Evolutionary conservation across 371 early-diverging fungal genomes (phyloP), one percentile per base, ranked within the genome.

Genomic region (Phascolomyces articulosus): DNA sequence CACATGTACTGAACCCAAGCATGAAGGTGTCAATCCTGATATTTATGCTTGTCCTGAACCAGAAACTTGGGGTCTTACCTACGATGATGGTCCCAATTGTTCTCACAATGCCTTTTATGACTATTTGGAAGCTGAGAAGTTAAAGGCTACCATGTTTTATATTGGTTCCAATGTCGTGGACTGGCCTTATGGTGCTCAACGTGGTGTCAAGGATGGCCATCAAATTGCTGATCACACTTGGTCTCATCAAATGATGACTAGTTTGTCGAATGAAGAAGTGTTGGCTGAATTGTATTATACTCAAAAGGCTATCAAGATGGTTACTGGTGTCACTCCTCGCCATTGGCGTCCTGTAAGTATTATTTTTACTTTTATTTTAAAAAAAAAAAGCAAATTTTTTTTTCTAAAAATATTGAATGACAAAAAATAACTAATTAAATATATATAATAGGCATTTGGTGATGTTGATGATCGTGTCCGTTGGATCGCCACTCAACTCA

Each of bases 211-310:
- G 61, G 77, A 79, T 60, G 91, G 90, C 40, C 91, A 91, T 60
- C 87, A 90, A 18, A 86, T 92, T 70, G 91, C 86, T 18, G 79
- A 83, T 40, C 92, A 92, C 68, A 87, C 91, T 20, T 92, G 90
- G 90, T 74, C 82, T 55, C 94, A 93, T 63, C 73, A 77, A 48
- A 78, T 85, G 51, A 77, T 88, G 69, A 90, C 91, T 40, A 78
- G 88, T 20, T 72, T 89, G 69, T 82, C 84, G 38, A 90, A 90
- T 66, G 80, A 84, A 34, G 85, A 90, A 68, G 84, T 91, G 54
- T 79, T 93, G 54, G 87, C 90, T 59, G 93, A 93, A 68, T 68
- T 90, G 60, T 82, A 86, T 69, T 91, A 86, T 68, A 91, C 91
- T 57, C 86, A 77, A 67, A 75, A 85, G 74, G 83, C 85, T 23